Evolutionary conservation across 768 basidiomycete species (phyloP), one percentile per base, ranked within the genome.

Genomic region (Hericium erinaceus): DNA sequence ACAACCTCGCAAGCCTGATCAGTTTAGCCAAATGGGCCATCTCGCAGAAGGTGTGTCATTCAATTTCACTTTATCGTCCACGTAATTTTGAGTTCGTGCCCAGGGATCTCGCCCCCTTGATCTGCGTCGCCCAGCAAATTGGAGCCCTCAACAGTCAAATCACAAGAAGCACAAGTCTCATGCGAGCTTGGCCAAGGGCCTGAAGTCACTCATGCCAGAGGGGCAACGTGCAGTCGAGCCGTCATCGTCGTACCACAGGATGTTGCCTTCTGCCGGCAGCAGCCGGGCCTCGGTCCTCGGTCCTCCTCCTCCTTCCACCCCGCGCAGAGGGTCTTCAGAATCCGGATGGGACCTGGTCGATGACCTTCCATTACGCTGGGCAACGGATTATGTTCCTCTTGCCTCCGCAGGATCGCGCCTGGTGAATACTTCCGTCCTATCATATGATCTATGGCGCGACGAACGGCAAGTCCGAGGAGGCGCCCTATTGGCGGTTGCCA

Each of bases 381-480:
- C 89, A n/a, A 86, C 85, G 0, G 91, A 93, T 68, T 92, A 80
- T 65, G 87, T 89, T 2, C 84, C 88, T 0, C 77, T 93, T n/a
- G 88, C 88, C 4, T 70, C 79, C 2, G 69, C 78, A 24, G 81
- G 85, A 2, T 87, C 89, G 24, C 77, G 88, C 48, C 70, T 92
- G 48, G 71, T 75, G 26, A 80, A 77, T 57, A 64, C 76, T 1
- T 79, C 81, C 2, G 82, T 89, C 13, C 64, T 81, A 22, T 82
- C 79, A 4, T 93, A 86, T 66, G 81, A 86, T 9, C 70, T 90
- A 3, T 89, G 84, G 83, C 75, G 74, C 39, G 81, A 87, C 37
- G 82, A 83, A 24, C 72, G 76, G 52, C 66, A 72, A 56, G 73
- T 65, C 65, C 80, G 66, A 71, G 81, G 65, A 5, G 72, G 74